A percentile compares a stretch with the other conserved stretches of the same genome.
These are phyloP conservation scores for Fusarium lyarnte DNA, from an alignment of 2,329 filamentous ascomycete species.

Conservation along the genomic window DNA sequence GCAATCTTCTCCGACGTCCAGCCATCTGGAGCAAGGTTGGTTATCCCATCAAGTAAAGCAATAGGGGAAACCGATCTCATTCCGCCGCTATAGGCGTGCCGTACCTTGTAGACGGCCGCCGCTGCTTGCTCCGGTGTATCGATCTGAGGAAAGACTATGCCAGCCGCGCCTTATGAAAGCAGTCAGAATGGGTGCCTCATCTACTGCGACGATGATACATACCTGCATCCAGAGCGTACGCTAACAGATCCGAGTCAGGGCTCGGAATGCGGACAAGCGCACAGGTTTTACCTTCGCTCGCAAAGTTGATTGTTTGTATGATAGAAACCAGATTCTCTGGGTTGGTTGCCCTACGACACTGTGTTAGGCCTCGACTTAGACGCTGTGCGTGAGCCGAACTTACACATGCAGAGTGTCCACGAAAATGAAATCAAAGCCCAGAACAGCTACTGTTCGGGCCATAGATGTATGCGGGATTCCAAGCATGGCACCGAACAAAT, in stretches of 20 bases:
- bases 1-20: neutral
- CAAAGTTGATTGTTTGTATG: neutral
- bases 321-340: neutral
- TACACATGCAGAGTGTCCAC: constrained; percentile 4
- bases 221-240: constrained; percentile 4
- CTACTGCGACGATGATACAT: neutral
- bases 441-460: neutral
- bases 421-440: neutral
- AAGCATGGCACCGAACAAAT: neutral
- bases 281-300: neutral
- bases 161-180: neutral
- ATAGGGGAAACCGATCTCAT: neutral
- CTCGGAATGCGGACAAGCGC: neutral
- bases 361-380: neutral
- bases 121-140: constrained; percentile 1
- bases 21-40: neutral
- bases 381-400: neutral
- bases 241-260: neutral
- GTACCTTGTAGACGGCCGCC: neutral
- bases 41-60: neutral
- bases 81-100: neutral
- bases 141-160: neutral
- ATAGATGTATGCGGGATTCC: neutral
- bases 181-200: neutral
- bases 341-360: neutral